Conservation (phyloP, 1,139 yeast species). For the Geotrichum klebahnii region DNA sequence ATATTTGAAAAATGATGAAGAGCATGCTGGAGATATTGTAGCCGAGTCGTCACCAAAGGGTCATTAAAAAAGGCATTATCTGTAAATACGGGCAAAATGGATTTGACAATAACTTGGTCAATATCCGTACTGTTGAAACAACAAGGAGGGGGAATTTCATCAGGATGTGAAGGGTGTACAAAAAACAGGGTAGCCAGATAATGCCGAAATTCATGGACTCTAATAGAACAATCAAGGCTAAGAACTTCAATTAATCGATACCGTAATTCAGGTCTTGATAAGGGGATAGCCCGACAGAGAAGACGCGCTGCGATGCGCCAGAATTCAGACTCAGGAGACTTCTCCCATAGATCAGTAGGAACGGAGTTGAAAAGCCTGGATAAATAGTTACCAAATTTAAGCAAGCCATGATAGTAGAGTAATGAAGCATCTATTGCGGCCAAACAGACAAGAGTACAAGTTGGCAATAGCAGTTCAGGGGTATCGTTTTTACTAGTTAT, state of each 20-base stretch:
- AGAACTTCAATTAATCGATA: background rate
- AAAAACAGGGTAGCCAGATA: constrained; percentile 2
- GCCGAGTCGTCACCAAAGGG: background rate
- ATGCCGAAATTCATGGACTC: background rate
- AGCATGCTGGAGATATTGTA: constrained; percentile 4
- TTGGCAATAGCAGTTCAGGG: background rate
- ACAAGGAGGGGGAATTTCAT: background rate
- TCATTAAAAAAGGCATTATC: background rate
- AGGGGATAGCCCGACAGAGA: background rate
- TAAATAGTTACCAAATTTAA: background rate
- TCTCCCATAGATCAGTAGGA: constrained; percentile 1
- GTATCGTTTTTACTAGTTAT: background rate
- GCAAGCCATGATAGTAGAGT: background rate
- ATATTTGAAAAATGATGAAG: background rate
- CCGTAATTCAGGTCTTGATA: background rate
- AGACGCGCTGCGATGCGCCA: background rate
- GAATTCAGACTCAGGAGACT: background rate
- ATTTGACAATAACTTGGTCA: background rate
- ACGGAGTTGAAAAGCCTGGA: background rate
- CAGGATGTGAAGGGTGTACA: background rate
- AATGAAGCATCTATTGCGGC: constrained; percentile 9
- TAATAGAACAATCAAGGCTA: background rate
- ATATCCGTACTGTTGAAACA: background rate
- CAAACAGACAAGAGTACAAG: background rate
- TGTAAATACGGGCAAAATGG: background rate